These are phyloP conservation scores for Linum lewisii DNA, from an alignment of 345 rosid species.

Conservation along the genomic window DNA sequence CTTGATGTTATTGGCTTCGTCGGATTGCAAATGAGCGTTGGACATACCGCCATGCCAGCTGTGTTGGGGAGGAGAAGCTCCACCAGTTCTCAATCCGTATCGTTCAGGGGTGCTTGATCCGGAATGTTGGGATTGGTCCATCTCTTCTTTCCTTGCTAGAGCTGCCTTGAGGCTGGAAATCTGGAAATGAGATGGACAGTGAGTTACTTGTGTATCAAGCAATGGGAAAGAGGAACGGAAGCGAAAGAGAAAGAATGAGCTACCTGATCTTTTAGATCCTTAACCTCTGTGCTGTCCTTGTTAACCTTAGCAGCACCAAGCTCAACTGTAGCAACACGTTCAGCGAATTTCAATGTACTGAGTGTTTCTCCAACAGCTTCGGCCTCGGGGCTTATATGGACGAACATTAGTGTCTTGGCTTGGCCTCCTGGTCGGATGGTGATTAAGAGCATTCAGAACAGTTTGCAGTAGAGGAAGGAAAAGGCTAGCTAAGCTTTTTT, in stretches of 20 bases:
- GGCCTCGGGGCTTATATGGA: slow-evolving; percentile 27
- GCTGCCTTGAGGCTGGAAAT: slow-evolving; percentile 25
- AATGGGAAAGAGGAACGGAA: not conserved
- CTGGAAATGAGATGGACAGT: slow-evolving; percentile 10
- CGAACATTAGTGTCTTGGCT: slow-evolving; percentile 30
- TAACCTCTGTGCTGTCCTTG: slow-evolving; percentile 22
- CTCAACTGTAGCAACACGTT: slow-evolving; percentile 28
- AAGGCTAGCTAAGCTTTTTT: not conserved
- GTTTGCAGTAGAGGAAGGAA: not conserved
- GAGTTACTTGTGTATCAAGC: not conserved
- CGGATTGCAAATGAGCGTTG: slow-evolving; percentile 9
- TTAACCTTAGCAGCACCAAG: slow-evolving; percentile 31
- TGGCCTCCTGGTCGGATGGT: slow-evolving; percentile 21
- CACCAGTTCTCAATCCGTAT: slow-evolving; percentile 7
- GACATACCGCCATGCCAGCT: slow-evolving; percentile 14
- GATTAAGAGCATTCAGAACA: not conserved
- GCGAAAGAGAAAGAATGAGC: not conserved
- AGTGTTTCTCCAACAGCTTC: slow-evolving; percentile 27
- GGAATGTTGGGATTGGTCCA: slow-evolving; percentile 15
- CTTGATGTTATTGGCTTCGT: slow-evolving; percentile 9
- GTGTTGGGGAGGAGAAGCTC: slow-evolving; percentile 13
- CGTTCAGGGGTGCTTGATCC: slow-evolving; percentile 26
- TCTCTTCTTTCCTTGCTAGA: slow-evolving; percentile 21
- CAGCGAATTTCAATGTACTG: slow-evolving; percentile 27
- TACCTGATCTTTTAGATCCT: slow-evolving; percentile 31